Percentiles rank a stretch among this genome's conserved stretches.
Conservation (phyloP, 371 early-diverging fungal genomes). For the Circinella minor region DNA sequence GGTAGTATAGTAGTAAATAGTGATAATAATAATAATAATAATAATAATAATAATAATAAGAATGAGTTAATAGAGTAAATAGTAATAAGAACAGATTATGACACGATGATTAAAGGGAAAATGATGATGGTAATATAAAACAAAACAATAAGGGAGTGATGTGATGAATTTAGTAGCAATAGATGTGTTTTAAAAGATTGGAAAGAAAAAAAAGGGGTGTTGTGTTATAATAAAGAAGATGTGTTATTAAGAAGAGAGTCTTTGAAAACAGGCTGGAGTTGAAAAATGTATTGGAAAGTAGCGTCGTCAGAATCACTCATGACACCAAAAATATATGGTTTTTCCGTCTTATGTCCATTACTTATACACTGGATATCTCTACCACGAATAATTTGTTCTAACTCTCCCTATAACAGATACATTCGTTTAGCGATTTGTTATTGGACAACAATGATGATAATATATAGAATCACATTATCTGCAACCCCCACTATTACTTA, state of each 20-base stretch:
- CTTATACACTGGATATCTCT: constrained; percentile 60
- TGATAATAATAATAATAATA: background rate
- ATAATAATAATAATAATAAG: background rate
- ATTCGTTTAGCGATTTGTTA: too few species aligned
- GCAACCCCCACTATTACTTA: constrained; percentile 16
- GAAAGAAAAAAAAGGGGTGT: background rate
- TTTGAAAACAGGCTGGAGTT: constrained; percentile 19
- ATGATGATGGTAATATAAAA: background rate
- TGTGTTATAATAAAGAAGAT: constrained; percentile 5
- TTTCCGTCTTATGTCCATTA: constrained; percentile 49
- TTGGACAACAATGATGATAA: too few species aligned
- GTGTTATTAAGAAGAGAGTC: background rate
- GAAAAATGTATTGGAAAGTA: constrained; percentile 33
- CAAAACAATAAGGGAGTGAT: background rate
- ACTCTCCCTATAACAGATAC: constrained; percentile 43
- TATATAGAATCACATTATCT: too few species aligned
- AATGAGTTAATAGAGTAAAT: too few species aligned
- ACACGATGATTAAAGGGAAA: too few species aligned
- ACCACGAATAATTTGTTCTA: constrained; percentile 71
- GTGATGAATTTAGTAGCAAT: too few species aligned
- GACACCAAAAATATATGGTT: constrained; percentile 43
- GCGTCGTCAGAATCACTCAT: constrained; percentile 40
- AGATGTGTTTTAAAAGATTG: background rate
- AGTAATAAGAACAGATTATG: too few species aligned
- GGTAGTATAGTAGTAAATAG: too few species aligned